Conservation (phyloP, 2,329 filamentous ascomycete species). For the Chaetomiaceae sp. region DNA sequence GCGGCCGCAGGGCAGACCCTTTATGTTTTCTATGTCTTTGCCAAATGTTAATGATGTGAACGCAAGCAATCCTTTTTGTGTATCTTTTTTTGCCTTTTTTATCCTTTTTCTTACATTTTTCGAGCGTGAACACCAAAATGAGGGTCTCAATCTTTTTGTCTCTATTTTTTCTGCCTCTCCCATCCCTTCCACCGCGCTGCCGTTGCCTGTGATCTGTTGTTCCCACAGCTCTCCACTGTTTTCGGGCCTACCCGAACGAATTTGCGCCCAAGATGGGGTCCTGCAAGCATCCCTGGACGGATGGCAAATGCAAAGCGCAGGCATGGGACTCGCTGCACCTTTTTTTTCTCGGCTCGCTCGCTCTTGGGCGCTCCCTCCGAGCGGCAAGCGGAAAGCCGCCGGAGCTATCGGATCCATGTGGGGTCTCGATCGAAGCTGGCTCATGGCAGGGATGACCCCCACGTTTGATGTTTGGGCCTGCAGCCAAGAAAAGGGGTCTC, state of each 20-base stretch:
- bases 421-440: not conserved
- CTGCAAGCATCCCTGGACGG: not conserved
- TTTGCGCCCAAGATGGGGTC: not conserved
- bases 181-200: too few relatives aligned
- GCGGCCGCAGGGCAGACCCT: constrained; percentile 3
- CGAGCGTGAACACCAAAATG: too few relatives aligned
- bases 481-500: too few relatives aligned
- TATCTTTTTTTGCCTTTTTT: not conserved
- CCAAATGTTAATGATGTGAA: constrained; percentile 10
- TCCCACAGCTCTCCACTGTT: not conserved
- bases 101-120: too few relatives aligned
- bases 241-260: constrained; percentile 3
- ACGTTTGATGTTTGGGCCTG: too few relatives aligned
- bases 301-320: too few relatives aligned
- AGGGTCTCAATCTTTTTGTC: too few relatives aligned
- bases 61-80: too few relatives aligned
- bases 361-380: constrained; percentile 2
- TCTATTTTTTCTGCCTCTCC: too few relatives aligned
- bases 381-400: constrained; percentile 7
- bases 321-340: too few relatives aligned
- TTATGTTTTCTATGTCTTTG: constrained; percentile 8
- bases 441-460: too few relatives aligned
- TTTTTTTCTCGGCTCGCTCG: not conserved
- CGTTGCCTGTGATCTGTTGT: too few relatives aligned
- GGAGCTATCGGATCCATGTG: constrained; percentile 13